Percentiles rank a stretch among this genome's conserved stretches.
Conservation (phyloP, 345 rosid species). For the Noccaea bulbosa region DNA sequence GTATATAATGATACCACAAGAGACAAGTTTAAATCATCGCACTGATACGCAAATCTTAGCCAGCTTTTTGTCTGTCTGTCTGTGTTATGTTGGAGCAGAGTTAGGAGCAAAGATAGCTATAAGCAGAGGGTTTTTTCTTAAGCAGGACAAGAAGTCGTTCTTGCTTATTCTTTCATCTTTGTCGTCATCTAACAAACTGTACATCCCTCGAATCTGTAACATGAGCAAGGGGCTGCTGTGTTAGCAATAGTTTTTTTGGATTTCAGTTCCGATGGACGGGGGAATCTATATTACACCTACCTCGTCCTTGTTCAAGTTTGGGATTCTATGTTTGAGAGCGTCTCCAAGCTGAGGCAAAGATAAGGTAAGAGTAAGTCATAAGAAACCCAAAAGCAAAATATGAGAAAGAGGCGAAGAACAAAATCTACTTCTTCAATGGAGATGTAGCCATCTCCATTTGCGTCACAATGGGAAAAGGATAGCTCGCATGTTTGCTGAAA, state of each 20-base stretch:
- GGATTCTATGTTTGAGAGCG: constrained; percentile 54
- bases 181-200: constrained; percentile 55
- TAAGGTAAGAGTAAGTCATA: constrained; percentile 22
- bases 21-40: constrained; percentile 7
- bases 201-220: constrained; percentile 59
- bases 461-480: constrained; percentile 65
- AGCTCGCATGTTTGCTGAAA: constrained; percentile 72
- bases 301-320: constrained; percentile 60
- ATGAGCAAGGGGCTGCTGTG: too few species aligned
- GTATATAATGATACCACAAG: constrained; percentile 24
- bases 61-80: constrained; percentile 21
- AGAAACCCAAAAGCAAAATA: constrained; percentile 17
- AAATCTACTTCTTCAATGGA: constrained; percentile 63
- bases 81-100: constrained; percentile 39
- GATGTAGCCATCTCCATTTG: constrained; percentile 52
- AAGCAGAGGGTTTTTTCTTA: constrained; percentile 73
- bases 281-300: constrained; percentile 45
- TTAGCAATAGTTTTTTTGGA: constrained; percentile 5
- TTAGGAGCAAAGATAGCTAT: constrained; percentile 60
- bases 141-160: constrained; percentile 60
- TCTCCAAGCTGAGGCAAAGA: constrained; percentile 63
- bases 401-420: constrained; percentile 7
- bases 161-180: constrained; percentile 59
- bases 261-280: neutral
- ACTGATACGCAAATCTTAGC: constrained; percentile 26